A percentile compares a stretch with the other conserved stretches of the same genome.
Evolutionary conservation across 2,329 filamentous ascomycete species (phyloP).

Genomic region (Fusarium sp.): DNA sequence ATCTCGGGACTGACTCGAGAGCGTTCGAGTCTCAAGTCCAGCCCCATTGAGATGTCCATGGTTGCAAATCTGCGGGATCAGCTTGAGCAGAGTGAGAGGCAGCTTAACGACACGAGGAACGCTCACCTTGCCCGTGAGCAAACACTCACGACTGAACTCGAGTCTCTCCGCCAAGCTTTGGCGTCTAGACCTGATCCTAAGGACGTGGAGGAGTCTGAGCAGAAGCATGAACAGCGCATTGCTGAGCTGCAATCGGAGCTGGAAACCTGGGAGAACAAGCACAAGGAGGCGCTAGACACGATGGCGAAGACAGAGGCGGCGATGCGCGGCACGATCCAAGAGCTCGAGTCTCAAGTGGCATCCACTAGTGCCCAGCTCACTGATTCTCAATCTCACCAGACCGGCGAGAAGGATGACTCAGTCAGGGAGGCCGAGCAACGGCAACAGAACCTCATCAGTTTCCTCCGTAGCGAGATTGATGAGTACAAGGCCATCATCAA

Average conservation of each 20-base stretch:
- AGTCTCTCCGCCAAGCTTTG: slow-evolving; percentile 71
- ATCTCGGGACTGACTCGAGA: slow-evolving; percentile 95
- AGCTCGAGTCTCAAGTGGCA: slow-evolving; percentile 73
- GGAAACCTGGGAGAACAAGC: slow-evolving; percentile 79
- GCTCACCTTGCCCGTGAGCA: slow-evolving; percentile 79
- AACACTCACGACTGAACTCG: slow-evolving; percentile 78
- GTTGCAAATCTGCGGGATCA: slow-evolving; percentile 89
- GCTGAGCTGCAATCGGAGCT: slow-evolving; percentile 78
- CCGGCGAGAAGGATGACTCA: slow-evolving; percentile 55
- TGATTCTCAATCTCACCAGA: slow-evolving; percentile 55
- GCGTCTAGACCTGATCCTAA: slow-evolving; percentile 40
- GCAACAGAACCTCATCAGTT: slow-evolving; percentile 70
- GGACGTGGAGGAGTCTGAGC: slow-evolving; percentile 47
- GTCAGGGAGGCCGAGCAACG: slow-evolving; percentile 60
- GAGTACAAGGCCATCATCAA: slow-evolving; percentile 82
- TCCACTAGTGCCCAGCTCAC: slow-evolving; percentile 65
- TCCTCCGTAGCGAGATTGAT: slow-evolving; percentile 79
- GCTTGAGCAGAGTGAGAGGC: slow-evolving; percentile 85
- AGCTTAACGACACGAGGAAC: slow-evolving; percentile 80
- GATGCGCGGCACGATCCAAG: slow-evolving; percentile 77
- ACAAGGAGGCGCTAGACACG: slow-evolving; percentile 75
- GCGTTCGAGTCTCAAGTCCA: slow-evolving; percentile 85
- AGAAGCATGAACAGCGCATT: slow-evolving; percentile 68
- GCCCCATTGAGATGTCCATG: slow-evolving; percentile 91
- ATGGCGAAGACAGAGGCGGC: slow-evolving; percentile 79